phyloP scores from a whole-genome alignment of 805 yeast species.

The Candida dendrica region DNA sequence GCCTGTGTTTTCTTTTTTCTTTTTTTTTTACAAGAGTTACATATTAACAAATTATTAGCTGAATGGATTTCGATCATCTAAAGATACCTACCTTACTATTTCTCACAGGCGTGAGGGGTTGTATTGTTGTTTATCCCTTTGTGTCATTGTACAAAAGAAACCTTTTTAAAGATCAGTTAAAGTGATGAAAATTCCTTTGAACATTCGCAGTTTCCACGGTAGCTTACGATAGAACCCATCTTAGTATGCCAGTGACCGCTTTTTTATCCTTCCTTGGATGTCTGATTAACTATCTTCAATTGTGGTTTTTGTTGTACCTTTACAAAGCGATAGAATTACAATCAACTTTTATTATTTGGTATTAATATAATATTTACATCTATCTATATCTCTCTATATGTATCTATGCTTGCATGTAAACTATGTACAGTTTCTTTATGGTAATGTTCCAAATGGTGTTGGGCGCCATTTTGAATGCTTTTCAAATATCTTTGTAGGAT shows the following conservation, averaged over 20 bases:
- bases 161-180: conserved; percentile 18
- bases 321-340: not conserved
- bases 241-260: conserved; percentile 80
- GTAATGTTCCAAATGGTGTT: conserved; percentile 43
- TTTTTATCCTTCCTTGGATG: conserved; percentile 86
- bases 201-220: conserved; percentile 98
- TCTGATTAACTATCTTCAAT: conserved; percentile 44
- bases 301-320: not conserved
- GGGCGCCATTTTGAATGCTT: conserved; percentile 37
- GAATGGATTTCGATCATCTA: no score
- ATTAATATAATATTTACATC: not conserved
- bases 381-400: not conserved
- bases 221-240: conserved; percentile 81
- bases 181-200: conserved; percentile 72
- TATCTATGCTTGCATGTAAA: no score
- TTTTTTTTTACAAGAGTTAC: no score
- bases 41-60: not conserved
- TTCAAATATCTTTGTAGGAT: conserved; percentile 11
- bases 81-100: not conserved
- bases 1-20: no score
- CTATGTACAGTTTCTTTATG: not conserved
- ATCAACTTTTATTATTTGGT: not conserved
- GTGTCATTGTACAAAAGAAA: not conserved
- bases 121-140: no score
- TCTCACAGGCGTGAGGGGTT: not conserved